Evolutionary conservation across 805 yeast genomes (phyloP).

Genomic region (Debaryomyces hansenii): DNA sequence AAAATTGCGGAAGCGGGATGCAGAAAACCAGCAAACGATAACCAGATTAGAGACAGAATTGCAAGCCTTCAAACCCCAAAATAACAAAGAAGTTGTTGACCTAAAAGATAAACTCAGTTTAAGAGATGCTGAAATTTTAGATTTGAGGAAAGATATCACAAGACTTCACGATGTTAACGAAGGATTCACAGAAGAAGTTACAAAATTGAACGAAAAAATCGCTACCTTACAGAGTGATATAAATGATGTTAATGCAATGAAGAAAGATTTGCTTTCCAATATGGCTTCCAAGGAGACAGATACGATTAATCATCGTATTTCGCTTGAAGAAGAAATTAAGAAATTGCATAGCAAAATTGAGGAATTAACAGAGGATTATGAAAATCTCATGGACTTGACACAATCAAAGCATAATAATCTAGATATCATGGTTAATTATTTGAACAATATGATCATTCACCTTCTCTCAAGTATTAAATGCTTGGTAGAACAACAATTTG

Average conservation of each 20-base stretch:
- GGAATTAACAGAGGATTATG: constrained; percentile 42
- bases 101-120: constrained; percentile 9
- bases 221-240: constrained; percentile 16
- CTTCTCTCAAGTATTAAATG: constrained; percentile 14
- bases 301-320: constrained; percentile 51
- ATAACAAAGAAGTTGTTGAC: constrained; percentile 6
- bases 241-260: constrained; percentile 37
- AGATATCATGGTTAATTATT: constrained; percentile 28
- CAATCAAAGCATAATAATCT: constrained; percentile 21
- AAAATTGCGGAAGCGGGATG: constrained; percentile 3
- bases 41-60: not conserved
- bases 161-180: constrained; percentile 10
- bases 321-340: constrained; percentile 51
- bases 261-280: constrained; percentile 65
- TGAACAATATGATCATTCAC: constrained; percentile 18
- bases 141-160: constrained; percentile 11
- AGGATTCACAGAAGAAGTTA: constrained; percentile 11
- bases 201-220: constrained; percentile 12
- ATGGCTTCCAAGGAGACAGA: constrained; percentile 66
- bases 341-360: constrained; percentile 46
- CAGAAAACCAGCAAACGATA: constrained; percentile 9
- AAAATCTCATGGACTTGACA: constrained; percentile 43
- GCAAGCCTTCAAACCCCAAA: not conserved
- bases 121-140: constrained; percentile 11
- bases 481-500: constrained; percentile 19